Evolutionary conservation across 1,284 basidiomycete species (phyloP).

Genomic region (Puccinia novopanici): DNA sequence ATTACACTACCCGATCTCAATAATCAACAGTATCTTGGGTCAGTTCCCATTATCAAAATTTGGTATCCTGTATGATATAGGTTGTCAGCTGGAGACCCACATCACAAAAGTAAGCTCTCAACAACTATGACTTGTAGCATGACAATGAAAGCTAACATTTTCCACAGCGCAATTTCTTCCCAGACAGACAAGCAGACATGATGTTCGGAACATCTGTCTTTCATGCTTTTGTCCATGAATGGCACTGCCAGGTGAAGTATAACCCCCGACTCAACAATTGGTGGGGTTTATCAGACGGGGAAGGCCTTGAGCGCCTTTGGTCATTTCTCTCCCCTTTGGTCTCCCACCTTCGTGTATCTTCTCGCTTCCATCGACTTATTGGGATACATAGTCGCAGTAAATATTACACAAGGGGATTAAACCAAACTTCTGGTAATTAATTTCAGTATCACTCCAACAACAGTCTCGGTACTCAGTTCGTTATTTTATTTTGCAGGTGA

Average conservation of each 20-base stretch:
- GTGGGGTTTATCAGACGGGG: conserved; percentile 20
- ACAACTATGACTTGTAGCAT: neutral
- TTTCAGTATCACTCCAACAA: neutral
- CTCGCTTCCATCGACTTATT: conserved; percentile 9
- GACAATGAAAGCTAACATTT: neutral
- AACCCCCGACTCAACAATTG: conserved; percentile 8
- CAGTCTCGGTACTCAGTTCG: too few relatives aligned
- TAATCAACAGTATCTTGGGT: neutral
- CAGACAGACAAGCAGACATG: neutral
- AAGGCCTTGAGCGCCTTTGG: conserved; percentile 7
- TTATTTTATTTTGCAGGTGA: neutral
- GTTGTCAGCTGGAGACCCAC: conserved; percentile 27
- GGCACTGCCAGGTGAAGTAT: conserved; percentile 24
- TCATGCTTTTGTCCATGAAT: conserved; percentile 18
- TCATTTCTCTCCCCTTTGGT: conserved; percentile 1
- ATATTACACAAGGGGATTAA: neutral
- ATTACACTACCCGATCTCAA: conserved; percentile 12
- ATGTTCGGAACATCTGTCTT: conserved; percentile 28
- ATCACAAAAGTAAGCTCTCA: conserved; percentile 20
- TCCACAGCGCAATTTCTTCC: neutral
- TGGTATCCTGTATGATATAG: conserved; percentile 25
- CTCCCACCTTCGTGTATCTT: neutral
- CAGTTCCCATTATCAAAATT: neutral
- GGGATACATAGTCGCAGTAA: neutral
- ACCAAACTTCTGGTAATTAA: neutral